Percentiles rank a stretch among this genome's conserved stretches.
phyloP scores from a whole-genome alignment of 2,329 filamentous ascomycete genomes.

The Alternaria rosae region DNA sequence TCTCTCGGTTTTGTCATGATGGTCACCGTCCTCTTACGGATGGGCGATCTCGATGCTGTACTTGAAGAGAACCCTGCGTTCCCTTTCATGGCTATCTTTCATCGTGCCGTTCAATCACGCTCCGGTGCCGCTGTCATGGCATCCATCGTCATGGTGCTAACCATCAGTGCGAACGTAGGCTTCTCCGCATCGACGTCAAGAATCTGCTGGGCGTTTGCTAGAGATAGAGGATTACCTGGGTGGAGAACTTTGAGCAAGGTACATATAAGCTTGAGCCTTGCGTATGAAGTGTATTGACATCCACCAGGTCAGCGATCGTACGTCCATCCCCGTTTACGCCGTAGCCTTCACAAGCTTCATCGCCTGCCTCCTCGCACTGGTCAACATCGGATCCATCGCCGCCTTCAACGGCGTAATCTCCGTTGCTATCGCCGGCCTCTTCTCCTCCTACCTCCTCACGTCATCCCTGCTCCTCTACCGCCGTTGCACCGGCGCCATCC shows the following conservation, averaged over 20 bases:
- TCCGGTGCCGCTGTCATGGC: slow-evolving; percentile 56
- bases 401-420: slow-evolving; percentile 42
- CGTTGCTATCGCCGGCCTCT: slow-evolving; percentile 36
- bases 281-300: slow-evolving; percentile 6
- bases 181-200: slow-evolving; percentile 49
- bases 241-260: slow-evolving; percentile 29
- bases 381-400: slow-evolving; percentile 55
- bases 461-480: slow-evolving; percentile 34
- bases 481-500: slow-evolving; percentile 32
- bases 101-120: slow-evolving; percentile 30
- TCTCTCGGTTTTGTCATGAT: slow-evolving; percentile 47
- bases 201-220: slow-evolving; percentile 51
- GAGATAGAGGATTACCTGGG: slow-evolving; percentile 53
- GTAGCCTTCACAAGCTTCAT: slow-evolving; percentile 42
- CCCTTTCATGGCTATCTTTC: slow-evolving; percentile 58
- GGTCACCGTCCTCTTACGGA: slow-evolving; percentile 37
- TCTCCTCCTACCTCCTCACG: slow-evolving; percentile 36
- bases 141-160: slow-evolving; percentile 37
- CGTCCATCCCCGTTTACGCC: slow-evolving; percentile 46
- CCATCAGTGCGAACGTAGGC: slow-evolving; percentile 45
- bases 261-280: neutral
- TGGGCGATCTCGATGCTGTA: slow-evolving; percentile 44
- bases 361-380: slow-evolving; percentile 54
- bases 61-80: slow-evolving; percentile 52
- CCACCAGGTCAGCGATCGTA: slow-evolving; percentile 28